Evolutionary conservation across 768 basidiomycete species (phyloP), one percentile per base, ranked within the genome.

Genomic region (Solioccasus polychromus): DNA sequence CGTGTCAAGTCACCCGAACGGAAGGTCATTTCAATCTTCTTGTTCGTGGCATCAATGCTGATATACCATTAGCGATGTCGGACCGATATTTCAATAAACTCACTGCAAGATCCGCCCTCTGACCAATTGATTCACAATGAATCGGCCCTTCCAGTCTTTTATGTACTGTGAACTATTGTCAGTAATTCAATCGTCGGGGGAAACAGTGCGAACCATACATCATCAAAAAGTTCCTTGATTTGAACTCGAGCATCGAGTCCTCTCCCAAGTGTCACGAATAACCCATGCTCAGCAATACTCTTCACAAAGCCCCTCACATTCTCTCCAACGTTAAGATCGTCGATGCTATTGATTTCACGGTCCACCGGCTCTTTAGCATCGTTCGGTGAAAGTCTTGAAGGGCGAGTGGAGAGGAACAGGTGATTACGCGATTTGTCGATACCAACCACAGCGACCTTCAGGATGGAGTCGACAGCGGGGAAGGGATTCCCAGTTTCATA

Each of bases 71-170:
- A 57, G 53, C 24, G 35, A 37, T 26, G 42, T 43, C 32, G 18
- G 31, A 5, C 20, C 18, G 23, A 26, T 15, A 18, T 44, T 19
- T 18, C 31, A 9, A 39, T 3, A 47, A 45, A 28, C 29, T 31
- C 36, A 55, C 88, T 78, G 84, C 30, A 89, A 66, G 58, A 98
- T 80, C 41, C 88, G 81, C 39, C 94, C 95, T 52, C 83, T 86
- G 11, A 96, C 91, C 3, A 97, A 63, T 57, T 97, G 92, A 55
- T 89, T 83, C 31, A 76, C 68, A 50, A 77, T 68, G 65, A 97
- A 97, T 18, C 75, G 79, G 22, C 76, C 71, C 68, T 94, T 87
- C 95, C 95, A 99, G 31, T 97, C 94, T 67, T 97, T 96, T 58
- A 97, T 79, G 66, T 80, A 98, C 91, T 96, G 55, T 32, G 19